Evolutionary conservation across 2,329 filamentous ascomycete species (phyloP), one percentile per base, ranked within the genome.

Genomic region (Blastomyces gilchristii): DNA sequence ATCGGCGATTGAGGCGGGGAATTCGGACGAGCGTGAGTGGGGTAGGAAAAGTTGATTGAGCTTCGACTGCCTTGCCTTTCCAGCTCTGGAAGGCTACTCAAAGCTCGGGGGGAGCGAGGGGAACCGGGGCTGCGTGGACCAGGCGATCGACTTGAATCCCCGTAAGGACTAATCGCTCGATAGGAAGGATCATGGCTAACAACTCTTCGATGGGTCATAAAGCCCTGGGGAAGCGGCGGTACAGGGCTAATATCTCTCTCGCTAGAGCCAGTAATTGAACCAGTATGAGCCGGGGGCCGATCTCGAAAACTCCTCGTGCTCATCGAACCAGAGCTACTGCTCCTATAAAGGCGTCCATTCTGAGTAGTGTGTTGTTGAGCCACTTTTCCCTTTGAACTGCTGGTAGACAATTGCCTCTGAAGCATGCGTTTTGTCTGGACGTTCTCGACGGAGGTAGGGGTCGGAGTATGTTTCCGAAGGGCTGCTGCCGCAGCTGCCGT

Each of bases 401-500:
- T 89, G 52, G 83, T 77, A 0, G 91, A 96, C 60, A 82, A 82
- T 74, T 83, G 86, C 65, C 91, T 85, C 69, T 90, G 85, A 65
- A 85, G 75, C 72, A 88, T 92, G 71, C 92, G 88, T 79, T 93
- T 96, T 6, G 93, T 96, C 75, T 96, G 88, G 54, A 95, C 85
- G 71, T 91, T 85, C 73, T 85, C 87, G 63, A 96, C 87, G 68
- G 87, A 86, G 60, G 87, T 93, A 28, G 91, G 91, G 2, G 89
- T 87, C 60, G 86, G 86, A 11, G 90, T 87, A 68, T 89, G 85
- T 56, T 88, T 89, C 71, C 88, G 87, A 64, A 97, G 82, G 57
- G 92, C 92, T 37, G 91, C 87, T 18, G 91, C 91, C 7, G 93
- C 92, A 14, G 93, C 93, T 7, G 92, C 90, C 45, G 89, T 87